These are phyloP conservation scores for Yamadazyma mexicana DNA, from an alignment of 1,139 yeast genomes.

Conservation along the genomic window DNA sequence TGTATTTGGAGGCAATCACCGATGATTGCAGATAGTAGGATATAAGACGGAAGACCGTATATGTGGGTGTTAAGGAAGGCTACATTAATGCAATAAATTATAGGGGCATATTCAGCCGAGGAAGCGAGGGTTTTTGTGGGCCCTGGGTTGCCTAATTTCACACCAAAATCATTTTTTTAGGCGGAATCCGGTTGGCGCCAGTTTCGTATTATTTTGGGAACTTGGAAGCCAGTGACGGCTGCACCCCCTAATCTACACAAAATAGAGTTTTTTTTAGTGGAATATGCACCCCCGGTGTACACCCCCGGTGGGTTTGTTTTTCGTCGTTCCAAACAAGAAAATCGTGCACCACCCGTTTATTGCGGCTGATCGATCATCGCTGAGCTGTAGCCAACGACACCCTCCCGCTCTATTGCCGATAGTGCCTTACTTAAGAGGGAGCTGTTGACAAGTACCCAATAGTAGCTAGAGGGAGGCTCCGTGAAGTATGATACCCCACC, in stretches of 20 bases:
- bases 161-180: background rate
- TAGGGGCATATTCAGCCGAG: too few relatives aligned
- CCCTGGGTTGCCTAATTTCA: background rate
- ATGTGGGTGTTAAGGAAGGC: too few relatives aligned
- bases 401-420: too few relatives aligned
- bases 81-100: too few relatives aligned
- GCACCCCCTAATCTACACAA: background rate
- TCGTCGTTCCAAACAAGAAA: background rate
- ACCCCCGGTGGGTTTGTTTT: background rate
- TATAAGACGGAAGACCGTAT: too few relatives aligned
- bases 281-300: background rate
- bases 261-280: background rate
- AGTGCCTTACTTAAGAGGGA: too few relatives aligned
- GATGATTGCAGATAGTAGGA: too few relatives aligned
- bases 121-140: too few relatives aligned
- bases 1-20: too few relatives aligned
- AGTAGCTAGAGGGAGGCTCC: too few relatives aligned
- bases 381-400: background rate
- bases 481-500: too few relatives aligned
- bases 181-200: background rate
- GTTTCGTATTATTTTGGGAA: background rate
- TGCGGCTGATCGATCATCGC: conserved; percentile 1
- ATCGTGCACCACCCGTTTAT: background rate
- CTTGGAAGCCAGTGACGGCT: background rate
- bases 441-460: too few relatives aligned